Conservation (phyloP, 352 stramenopile species). For the Plasmopara muralis region DNA sequence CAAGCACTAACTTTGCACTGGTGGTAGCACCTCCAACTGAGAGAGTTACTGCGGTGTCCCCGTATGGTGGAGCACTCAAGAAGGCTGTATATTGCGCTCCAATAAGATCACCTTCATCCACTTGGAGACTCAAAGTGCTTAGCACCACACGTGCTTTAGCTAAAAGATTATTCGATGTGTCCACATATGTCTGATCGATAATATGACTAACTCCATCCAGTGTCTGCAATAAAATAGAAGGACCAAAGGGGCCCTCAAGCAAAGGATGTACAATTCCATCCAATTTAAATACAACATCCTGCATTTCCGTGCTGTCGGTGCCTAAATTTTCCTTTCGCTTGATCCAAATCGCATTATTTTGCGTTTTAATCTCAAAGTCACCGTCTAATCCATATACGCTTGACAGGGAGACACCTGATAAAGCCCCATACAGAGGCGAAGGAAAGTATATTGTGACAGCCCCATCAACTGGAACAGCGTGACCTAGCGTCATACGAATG, state of each 20-base stretch:
- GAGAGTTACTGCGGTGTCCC: conserved; percentile 8
- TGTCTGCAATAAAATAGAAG: conserved; percentile 41
- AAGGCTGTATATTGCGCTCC: conserved; percentile 32
- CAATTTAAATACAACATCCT: conserved; percentile 26
- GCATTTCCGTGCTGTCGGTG: conserved; percentile 17
- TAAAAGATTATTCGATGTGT: conserved; percentile 30
- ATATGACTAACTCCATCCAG: conserved; percentile 29
- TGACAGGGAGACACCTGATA: conserved; percentile 17
- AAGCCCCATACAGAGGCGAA: conserved; percentile 29
- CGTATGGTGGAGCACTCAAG: conserved; percentile 36
- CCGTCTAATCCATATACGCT: conserved; percentile 27
- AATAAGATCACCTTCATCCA: conserved; percentile 23
- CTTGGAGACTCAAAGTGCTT: conserved; percentile 18
- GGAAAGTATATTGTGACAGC: conserved; percentile 42
- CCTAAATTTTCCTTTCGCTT: conserved; percentile 17
- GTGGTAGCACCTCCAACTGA: conserved; percentile 14
- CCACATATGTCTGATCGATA: conserved; percentile 49
- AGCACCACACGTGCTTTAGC: conserved; percentile 34
- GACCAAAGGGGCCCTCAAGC: conserved; percentile 50
- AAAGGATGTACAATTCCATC: conserved; percentile 33
- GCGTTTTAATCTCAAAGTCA: conserved; percentile 10
- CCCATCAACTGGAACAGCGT: conserved; percentile 34
- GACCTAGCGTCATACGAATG: conserved; percentile 24
- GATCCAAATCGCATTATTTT: conserved; percentile 22
- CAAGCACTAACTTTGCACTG: conserved; percentile 15